These are phyloP conservation scores for Alternaria dauci DNA, from an alignment of 2,329 filamentous ascomycete genomes.

Conservation along the genomic window DNA sequence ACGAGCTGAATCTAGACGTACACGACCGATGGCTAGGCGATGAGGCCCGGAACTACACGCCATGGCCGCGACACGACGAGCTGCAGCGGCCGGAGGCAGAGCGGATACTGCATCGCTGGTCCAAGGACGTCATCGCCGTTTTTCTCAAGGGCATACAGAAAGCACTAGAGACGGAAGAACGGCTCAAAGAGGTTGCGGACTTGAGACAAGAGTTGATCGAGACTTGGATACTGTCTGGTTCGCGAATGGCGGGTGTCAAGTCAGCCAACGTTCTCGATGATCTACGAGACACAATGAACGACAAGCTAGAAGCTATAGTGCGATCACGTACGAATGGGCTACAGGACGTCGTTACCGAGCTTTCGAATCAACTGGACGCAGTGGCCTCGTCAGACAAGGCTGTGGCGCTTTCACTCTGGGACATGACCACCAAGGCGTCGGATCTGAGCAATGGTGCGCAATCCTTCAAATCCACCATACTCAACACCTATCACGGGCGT, in stretches of 20 bases:
- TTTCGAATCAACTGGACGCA: constrained; percentile 67
- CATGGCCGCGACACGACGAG: constrained; percentile 85
- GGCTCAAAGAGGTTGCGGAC: constrained; percentile 74
- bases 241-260: constrained; percentile 71
- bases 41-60: constrained; percentile 84
- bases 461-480: constrained; percentile 73
- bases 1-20: constrained; percentile 78
- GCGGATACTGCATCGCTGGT: constrained; percentile 52
- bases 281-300: constrained; percentile 73
- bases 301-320: constrained; percentile 70
- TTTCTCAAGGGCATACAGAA: constrained; percentile 67
- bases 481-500: constrained; percentile 75
- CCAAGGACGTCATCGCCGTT: constrained; percentile 47
- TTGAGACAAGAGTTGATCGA: constrained; percentile 75
- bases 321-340: constrained; percentile 71
- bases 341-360: constrained; percentile 69
- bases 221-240: constrained; percentile 76
- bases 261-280: constrained; percentile 72
- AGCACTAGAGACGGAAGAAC: constrained; percentile 66
- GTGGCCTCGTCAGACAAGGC: constrained; percentile 60
- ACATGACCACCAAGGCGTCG: constrained; percentile 67
- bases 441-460: constrained; percentile 72
- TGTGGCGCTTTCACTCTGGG: constrained; percentile 71
- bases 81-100: constrained; percentile 53
- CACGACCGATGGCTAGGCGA: constrained; percentile 82